Evolutionary conservation across 2,329 filamentous ascomycete species (phyloP), one percentile per base, ranked within the genome.

Genomic region (Colletotrichum lentis): DNA sequence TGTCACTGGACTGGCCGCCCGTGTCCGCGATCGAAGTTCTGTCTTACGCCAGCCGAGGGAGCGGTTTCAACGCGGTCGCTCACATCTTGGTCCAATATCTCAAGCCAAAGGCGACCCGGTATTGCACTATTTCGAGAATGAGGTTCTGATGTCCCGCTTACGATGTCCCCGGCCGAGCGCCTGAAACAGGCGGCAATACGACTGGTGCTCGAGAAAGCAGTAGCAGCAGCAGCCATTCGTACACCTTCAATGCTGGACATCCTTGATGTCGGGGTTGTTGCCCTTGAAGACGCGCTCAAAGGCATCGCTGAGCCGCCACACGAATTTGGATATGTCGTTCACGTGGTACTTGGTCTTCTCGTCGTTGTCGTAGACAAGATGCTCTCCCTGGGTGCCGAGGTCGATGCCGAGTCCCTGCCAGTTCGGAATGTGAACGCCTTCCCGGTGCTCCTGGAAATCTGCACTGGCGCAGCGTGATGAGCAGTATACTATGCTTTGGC

Each of bases 401-500:
- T 75, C 72, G 59, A 74, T 73, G 2, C 71, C 71, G 10, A 68
- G 66, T 46, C 62, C 73, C 62, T 73, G 71, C 56, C 77, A 71
- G 54, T 72, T 73, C 3, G 73, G 73, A 35, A 78, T 54, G 55
- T 79, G 77, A n/a, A 76, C 75, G 2, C 72, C 65, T 12, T 79
- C 76, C 22, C 80, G 74, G 71, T 85, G 83, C 27, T 65, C 65
- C 12, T 77, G 76, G 43, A 85, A 78, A 67, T 83, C 82, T 14
- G 70, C 72, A 27, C 72, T 73, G n/a, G 81, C 82, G 71, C 83
- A 85, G 39, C 74, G 72, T 35, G 76, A 71, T 8, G 81, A 81
- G 72, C 83, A 85, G 69, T 81, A 84, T 6, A 80, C 56, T 0
- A 78, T 77, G 27, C 76, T 73, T n/a, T 75, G 73, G 63, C 78